Percentiles rank a stretch among this genome's conserved stretches.
Conservation (phyloP, 2,329 filamentous ascomycete species). For the Penicillium sumatraense region DNA sequence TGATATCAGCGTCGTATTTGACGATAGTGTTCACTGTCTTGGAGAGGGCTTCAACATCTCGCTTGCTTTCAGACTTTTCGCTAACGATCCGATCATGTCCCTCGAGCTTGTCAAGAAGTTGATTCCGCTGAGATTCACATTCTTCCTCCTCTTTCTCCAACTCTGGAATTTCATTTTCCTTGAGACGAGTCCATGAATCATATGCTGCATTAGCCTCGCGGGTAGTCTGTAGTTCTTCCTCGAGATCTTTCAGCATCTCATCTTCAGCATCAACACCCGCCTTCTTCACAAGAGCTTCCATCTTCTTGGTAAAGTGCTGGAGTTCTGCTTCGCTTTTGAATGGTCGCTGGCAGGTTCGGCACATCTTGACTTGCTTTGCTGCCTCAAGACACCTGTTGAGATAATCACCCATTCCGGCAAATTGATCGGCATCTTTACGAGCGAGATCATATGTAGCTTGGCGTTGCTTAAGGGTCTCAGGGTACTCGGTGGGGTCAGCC, state of each 20-base stretch:
- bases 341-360: constrained; percentile 73
- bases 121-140: constrained; percentile 65
- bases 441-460: constrained; percentile 57
- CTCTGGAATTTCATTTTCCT: constrained; percentile 69
- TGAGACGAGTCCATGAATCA: constrained; percentile 74
- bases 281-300: constrained; percentile 61
- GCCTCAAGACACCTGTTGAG: constrained; percentile 70
- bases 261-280: constrained; percentile 62
- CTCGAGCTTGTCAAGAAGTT: constrained; percentile 66
- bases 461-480: constrained; percentile 56
- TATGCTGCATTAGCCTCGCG: constrained; percentile 69
- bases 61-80: constrained; percentile 65
- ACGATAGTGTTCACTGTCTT: constrained; percentile 78
- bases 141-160: constrained; percentile 67
- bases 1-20: constrained; percentile 73
- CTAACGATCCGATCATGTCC: constrained; percentile 69
- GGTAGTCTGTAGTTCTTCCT: constrained; percentile 66
- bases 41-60: constrained; percentile 74
- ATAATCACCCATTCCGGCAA: constrained; percentile 70
- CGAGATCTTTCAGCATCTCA: constrained; percentile 64
- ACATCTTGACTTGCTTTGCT: constrained; percentile 71
- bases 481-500: constrained; percentile 55
- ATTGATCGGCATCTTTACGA: constrained; percentile 70
- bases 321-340: constrained; percentile 67
- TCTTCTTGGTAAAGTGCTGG: constrained; percentile 66